Evolutionary conservation across 2,329 filamentous ascomycete species (phyloP), one percentile per base, ranked within the genome.

Genomic region (Esteya vermicola): DNA sequence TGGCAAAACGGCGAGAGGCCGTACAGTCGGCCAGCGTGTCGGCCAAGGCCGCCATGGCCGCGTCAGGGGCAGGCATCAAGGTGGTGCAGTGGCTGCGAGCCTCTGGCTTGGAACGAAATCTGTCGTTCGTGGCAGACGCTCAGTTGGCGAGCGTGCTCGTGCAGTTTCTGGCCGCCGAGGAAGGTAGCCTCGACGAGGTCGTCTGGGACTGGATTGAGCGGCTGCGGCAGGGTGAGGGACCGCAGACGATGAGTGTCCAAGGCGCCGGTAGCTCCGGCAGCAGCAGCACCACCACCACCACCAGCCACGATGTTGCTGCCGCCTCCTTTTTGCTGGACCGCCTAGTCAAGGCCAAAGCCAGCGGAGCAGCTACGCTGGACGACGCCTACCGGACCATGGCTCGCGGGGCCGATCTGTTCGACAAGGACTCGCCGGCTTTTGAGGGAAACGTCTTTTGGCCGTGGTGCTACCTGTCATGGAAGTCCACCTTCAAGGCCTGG

Each of bases 21-120:
- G 39, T 51, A 3, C 50, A 55, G 38, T 50, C 60, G 47, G 51
- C 57, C 31, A 48, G 50, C 4, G 41, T 57, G 4, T 57, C 58
- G 12, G 41, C 58, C 10, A 47, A 48, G 19, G 48, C 55, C 8
- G 54, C 55, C 6, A 57, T 69, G 47, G 53, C 55, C 13, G 50
- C 55, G 1, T 64, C 66, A 0, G 61, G 64, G 2, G 67, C 67
- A 1, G 68, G 65, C 1, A 51, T 58, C 2, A 63, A 62, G 14
- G 66, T 75, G 1, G 48, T 74, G 3, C 57, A 62, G 40, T 77
- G 72, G 72, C 62, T 77, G 23, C 62, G 62, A 1, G 58, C 68
- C 1, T 67, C 66, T 1, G 68, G 70, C 3, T 51, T 59, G 2
- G 67, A 72, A 45, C 55, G 58, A 1, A 51, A 60, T 28, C 53